Base-by-base conservation (phyloP, 2,329 filamentous ascomycete genomes). In the Escovopsis sp. region DNA sequence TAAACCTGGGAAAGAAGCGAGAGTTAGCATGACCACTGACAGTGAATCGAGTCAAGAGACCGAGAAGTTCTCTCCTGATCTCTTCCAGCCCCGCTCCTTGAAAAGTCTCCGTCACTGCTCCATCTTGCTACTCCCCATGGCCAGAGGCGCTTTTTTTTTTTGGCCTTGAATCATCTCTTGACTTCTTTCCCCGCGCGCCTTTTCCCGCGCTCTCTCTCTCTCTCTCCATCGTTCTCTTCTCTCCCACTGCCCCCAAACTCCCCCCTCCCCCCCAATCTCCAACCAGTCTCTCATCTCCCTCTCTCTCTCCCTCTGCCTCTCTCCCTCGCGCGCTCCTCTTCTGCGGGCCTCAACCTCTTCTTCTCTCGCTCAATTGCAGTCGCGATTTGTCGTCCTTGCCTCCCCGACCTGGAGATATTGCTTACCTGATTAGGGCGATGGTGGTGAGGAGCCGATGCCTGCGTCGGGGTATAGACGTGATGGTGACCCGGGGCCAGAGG, bases 1-100 rank as follows among this genome's bases (percentile, higher is more conserved):
- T 96, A 96, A 34, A 98, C 89, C 74, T 95, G 73, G n/a, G 66
- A 52, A 43, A 51, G 45, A 46, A 48, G 49, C 33, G 16, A 35
- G 33, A 39, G n/a, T 31, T 25, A 30, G 39, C 16, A 37, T 42
- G 20, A 42, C 32, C n/a, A 15, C n/a, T 35, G 12, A 13, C 33
- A 8, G 16, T 14, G 7, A 35, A 14, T 9, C 16, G 33, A 35
- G 12, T 33, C 10, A 5, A 10, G 13, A 14, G 16, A 35, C n/a
- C 12, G 12, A 13, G 33, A 35, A 35, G 4, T 35, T 35, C 33
- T 35, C 33, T 14, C 7, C n/a, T n/a, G 3, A 3, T 6, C 31
- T 33, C 31, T 33, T n/a, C n/a, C 31, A 3, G 11, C n/a, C 31
- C n/a, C 31, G 11, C 31, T 33, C 31, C 20, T 5, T 3, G 5